A percentile compares a stretch with the other conserved stretches of the same genome.
These are phyloP conservation scores for Magnolia kwangsiensis DNA, from an alignment of 164 flowering plant genomes.

Conservation along the genomic window DNA sequence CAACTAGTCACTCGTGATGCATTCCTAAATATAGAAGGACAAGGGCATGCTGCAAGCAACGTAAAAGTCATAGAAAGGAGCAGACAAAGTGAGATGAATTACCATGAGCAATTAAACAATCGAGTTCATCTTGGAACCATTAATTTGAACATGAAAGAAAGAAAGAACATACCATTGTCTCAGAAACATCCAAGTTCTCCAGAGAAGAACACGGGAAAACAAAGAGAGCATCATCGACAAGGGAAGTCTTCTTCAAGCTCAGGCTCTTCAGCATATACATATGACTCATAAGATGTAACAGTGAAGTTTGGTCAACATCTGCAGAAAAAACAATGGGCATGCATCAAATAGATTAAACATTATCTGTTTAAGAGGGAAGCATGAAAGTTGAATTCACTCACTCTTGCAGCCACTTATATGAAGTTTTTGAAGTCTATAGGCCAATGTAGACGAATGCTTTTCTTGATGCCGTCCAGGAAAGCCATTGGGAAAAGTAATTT, in stretches of 20 bases:
- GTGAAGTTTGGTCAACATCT: conserved; percentile 47
- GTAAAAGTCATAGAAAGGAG: background rate
- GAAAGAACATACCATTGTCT: conserved; percentile 51
- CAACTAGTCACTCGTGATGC: too few species aligned
- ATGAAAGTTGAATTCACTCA: conserved; percentile 22
- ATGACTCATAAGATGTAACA: conserved; percentile 47
- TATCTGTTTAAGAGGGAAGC: background rate
- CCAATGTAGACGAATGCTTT: conserved; percentile 27
- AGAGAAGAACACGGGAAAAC: conserved; percentile 49
- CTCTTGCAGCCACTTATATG: conserved; percentile 74
- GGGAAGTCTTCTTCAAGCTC: conserved; percentile 50
- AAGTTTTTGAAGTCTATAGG: conserved; percentile 46
- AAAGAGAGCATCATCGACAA: conserved; percentile 45
- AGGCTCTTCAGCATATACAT: conserved; percentile 43
- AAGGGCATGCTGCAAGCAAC: too few species aligned
- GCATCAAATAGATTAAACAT: background rate
- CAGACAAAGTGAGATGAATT: background rate
- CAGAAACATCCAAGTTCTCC: conserved; percentile 68
- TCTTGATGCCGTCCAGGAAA: conserved; percentile 18
- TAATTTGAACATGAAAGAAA: background rate
- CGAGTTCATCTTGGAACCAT: background rate
- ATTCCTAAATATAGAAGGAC: too few species aligned
- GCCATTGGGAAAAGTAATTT: conserved; percentile 13
- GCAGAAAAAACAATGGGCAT: conserved; percentile 15
- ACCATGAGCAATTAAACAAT: background rate